phyloP scores from a whole-genome alignment of 2,329 filamentous ascomycete genomes.

The Fusarium concolor region DNA sequence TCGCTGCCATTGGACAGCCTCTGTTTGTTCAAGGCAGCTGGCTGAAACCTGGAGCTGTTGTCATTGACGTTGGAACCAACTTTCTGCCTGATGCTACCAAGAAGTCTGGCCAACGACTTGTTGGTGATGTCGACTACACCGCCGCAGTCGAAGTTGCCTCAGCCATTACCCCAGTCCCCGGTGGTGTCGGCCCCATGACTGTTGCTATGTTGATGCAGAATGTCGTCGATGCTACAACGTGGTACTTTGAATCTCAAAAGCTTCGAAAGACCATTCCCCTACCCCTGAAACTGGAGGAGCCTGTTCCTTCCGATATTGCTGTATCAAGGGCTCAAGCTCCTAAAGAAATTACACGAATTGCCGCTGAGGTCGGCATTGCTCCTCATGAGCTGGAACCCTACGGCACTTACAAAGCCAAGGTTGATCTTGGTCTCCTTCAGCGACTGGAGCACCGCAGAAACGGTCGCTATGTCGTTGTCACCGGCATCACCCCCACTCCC shows the following conservation, averaged over 20 bases:
- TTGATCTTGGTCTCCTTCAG: slow-evolving; percentile 84
- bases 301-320: slow-evolving; percentile 95
- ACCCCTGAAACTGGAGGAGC: slow-evolving; percentile 80
- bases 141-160: slow-evolving; percentile 87
- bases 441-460: slow-evolving; percentile 88
- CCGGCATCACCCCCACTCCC: slow-evolving; percentile 95
- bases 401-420: slow-evolving; percentile 95
- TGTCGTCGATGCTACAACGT: slow-evolving; percentile 85
- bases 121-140: slow-evolving; percentile 95
- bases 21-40: slow-evolving; percentile 94
- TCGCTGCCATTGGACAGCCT: slow-evolving; percentile 90
- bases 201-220: slow-evolving; percentile 98
- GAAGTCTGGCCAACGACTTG: slow-evolving; percentile 91
- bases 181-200: slow-evolving; percentile 98
- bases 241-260: slow-evolving; percentile 86
- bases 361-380: slow-evolving; percentile 87
- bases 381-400: slow-evolving; percentile 93
- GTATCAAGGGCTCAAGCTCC: slow-evolving; percentile 90
- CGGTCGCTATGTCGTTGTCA: slow-evolving; percentile 91
- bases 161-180: slow-evolving; percentile 94
- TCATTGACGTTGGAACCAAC: slow-evolving; percentile 98
- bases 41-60: slow-evolving; percentile 93
- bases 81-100: slow-evolving; percentile 89
- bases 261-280: slow-evolving; percentile 82
- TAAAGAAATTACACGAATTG: slow-evolving; percentile 89